Conservation (phyloP, 208 protist genomes). For the Porcisia hertigi region DNA sequence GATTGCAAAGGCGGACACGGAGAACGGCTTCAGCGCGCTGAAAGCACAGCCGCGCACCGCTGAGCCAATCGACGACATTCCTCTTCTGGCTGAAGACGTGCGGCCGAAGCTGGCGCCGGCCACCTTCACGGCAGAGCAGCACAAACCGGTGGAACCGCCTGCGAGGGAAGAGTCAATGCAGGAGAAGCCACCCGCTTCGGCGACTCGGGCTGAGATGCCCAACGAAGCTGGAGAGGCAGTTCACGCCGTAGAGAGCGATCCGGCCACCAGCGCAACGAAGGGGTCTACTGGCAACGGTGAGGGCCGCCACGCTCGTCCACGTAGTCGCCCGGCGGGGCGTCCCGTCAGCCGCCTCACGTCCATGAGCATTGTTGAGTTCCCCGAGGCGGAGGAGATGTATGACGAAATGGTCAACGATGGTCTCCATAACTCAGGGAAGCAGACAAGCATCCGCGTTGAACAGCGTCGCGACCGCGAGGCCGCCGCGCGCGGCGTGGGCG, state of each 20-base stretch:
- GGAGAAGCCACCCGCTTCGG: background rate
- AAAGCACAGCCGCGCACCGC: conserved; percentile 1
- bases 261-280: no score
- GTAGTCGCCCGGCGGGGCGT: conserved; percentile 38
- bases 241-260: background rate
- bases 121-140: background rate
- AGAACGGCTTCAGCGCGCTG: background rate
- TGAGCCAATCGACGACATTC: conserved; percentile 25
- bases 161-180: conserved; percentile 3
- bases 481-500: conserved; percentile 15
- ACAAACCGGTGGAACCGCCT: background rate
- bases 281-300: background rate
- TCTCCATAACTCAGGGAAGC: conserved; percentile 27
- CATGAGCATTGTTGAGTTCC: conserved; percentile 65
- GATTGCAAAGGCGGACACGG: background rate
- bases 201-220: conserved; percentile 2
- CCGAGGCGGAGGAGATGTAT: conserved; percentile 60
- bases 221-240: background rate
- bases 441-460: conserved; percentile 17
- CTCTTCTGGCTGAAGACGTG: conserved; percentile 30
- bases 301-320: conserved; percentile 13
- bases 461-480: conserved; percentile 27
- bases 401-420: conserved; percentile 42
- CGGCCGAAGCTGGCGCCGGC: conserved; percentile 10
- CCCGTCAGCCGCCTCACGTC: conserved; percentile 45